Conservation (phyloP, 148 eudicot species). For the Amaranthus hypochondriacus region DNA sequence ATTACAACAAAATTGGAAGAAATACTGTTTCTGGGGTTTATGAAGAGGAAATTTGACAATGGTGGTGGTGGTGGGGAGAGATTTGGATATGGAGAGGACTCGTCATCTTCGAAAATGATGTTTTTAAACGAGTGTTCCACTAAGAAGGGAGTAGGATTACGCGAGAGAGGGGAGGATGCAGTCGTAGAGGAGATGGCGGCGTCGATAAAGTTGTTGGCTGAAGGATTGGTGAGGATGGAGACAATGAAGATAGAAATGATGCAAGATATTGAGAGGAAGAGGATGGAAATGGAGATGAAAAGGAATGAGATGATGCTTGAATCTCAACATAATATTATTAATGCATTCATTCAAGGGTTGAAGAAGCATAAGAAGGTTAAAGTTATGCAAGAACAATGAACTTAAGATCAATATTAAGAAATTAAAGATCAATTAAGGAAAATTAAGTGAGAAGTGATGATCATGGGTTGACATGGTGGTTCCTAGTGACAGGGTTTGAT, state of each 20-base stretch:
- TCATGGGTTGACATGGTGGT: no score
- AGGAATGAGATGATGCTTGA: slow-evolving; percentile 60
- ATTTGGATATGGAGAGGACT: slow-evolving; percentile 2
- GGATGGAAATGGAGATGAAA: slow-evolving; percentile 83
- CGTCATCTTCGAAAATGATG: neutral
- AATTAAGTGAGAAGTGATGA: no score
- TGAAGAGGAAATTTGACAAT: slow-evolving; percentile 4
- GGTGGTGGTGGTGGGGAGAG: slow-evolving; percentile 3
- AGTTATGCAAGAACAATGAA: neutral
- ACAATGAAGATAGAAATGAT: slow-evolving; percentile 74
- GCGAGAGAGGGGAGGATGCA: slow-evolving; percentile 9
- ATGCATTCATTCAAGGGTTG: slow-evolving; percentile 40
- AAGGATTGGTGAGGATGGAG: slow-evolving; percentile 68
- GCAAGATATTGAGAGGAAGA: slow-evolving; percentile 50
- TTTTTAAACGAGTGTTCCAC: no score
- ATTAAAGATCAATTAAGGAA: neutral
- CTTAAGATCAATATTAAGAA: no score
- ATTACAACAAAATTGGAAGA: neutral
- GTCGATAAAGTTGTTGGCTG: slow-evolving; percentile 53
- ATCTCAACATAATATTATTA: slow-evolving; percentile 53
- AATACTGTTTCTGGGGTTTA: slow-evolving; percentile 8
- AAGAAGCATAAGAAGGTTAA: slow-evolving; percentile 26
- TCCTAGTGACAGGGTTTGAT: no score
- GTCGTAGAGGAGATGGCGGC: slow-evolving; percentile 48
- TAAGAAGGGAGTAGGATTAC: no score